These are phyloP conservation scores for Fusarium piperis DNA, from an alignment of 2,329 filamentous ascomycete genomes.

Conservation along the genomic window DNA sequence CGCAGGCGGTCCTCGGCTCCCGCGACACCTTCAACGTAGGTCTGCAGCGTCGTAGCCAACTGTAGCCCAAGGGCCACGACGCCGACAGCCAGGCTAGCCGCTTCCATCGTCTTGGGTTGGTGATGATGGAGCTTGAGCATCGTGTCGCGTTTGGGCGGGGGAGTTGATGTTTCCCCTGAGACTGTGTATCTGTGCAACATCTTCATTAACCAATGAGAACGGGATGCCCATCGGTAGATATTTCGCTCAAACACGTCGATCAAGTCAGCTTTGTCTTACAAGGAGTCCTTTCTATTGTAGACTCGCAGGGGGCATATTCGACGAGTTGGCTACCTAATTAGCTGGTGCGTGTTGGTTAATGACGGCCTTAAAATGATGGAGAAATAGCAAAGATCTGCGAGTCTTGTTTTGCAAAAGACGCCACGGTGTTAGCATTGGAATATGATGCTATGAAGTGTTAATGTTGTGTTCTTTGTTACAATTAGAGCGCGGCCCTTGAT, in stretches of 20 bases:
- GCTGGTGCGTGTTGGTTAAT: not conserved
- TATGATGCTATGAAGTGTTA: too few species aligned
- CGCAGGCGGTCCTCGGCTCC: not conserved
- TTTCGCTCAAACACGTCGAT: too few species aligned
- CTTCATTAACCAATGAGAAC: not conserved
- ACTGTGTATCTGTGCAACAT: not conserved
- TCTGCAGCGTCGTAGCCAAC: not conserved
- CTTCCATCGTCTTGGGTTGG: not conserved
- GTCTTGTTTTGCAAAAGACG: too few species aligned
- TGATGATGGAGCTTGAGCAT: not conserved
- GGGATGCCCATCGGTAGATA: not conserved
- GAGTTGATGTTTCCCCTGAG: not conserved
- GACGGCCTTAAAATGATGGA: too few species aligned
- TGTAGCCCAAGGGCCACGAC: not conserved
- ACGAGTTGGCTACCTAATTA: not conserved
- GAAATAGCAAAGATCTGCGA: not conserved
- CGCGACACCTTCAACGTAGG: not conserved
- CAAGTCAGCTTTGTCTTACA: not conserved
- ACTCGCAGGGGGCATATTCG: not conserved
- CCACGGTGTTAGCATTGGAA: too few species aligned
- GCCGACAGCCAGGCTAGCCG: not conserved
- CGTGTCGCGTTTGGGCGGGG: not conserved
- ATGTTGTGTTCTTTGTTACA: too few species aligned
- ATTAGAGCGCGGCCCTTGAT: too few species aligned
- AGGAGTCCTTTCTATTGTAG: not conserved